Conservation (phyloP, 306 rosid genomes). For the Casuarina cunninghamiana region DNA sequence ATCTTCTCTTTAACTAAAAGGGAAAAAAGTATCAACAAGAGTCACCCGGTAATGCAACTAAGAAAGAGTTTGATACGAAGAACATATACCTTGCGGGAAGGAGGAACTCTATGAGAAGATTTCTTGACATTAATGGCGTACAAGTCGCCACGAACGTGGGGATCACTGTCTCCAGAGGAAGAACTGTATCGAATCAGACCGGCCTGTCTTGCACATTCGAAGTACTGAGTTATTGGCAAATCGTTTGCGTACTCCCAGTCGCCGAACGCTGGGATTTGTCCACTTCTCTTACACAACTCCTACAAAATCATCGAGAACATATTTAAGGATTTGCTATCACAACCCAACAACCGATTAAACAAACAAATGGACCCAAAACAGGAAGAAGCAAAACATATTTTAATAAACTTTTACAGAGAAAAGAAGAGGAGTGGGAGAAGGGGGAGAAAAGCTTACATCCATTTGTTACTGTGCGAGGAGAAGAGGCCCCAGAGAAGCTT, state of each 20-base stretch:
- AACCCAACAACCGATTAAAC: background rate
- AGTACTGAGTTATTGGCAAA: slow-evolving; percentile 88
- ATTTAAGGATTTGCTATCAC: background rate
- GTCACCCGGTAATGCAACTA: background rate
- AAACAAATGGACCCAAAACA: background rate
- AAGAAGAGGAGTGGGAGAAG: background rate
- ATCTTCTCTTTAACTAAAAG: no score
- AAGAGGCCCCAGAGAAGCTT: no score
- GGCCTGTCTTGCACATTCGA: slow-evolving; percentile 81
- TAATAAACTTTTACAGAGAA: slow-evolving; percentile 10
- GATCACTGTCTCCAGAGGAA: slow-evolving; percentile 67
- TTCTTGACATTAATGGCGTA: slow-evolving; percentile 54
- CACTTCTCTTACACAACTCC: slow-evolving; percentile 62
- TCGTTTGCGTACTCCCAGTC: slow-evolving; percentile 87
- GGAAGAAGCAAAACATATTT: no score
- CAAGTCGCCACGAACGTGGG: slow-evolving; percentile 40
- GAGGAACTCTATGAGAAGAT: slow-evolving; percentile 25
- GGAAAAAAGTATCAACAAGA: no score
- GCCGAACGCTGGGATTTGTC: slow-evolving; percentile 86
- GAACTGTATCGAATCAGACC: slow-evolving; percentile 82
- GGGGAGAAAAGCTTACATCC: background rate
- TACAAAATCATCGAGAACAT: background rate
- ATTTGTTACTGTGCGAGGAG: no score
- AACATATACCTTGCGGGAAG: slow-evolving; percentile 49
- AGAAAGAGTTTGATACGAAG: background rate